A percentile compares a stretch with the other conserved stretches of the same genome.
Conservation (phyloP, 1,284 basidiomycete genomes). For the Sphaerobolus stellatus region DNA sequence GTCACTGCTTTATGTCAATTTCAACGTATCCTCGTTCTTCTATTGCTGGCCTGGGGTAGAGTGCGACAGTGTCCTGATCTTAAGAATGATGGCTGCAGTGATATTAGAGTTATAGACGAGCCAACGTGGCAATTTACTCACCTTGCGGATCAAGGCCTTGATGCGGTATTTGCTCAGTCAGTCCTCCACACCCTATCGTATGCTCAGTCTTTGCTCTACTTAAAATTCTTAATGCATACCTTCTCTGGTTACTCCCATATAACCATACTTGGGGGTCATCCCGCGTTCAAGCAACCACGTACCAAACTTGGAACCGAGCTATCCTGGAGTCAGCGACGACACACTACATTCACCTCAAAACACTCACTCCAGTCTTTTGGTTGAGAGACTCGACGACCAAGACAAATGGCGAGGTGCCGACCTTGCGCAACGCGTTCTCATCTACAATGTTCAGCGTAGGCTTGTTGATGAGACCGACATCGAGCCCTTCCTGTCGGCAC, state of each 20-base stretch:
- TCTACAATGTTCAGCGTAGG: constrained; percentile 79
- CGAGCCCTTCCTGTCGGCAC: constrained; percentile 64
- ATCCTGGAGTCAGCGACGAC: constrained; percentile 5
- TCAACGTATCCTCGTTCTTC: background rate
- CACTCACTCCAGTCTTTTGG: constrained; percentile 77
- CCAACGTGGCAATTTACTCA: constrained; percentile 34
- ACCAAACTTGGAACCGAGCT: constrained; percentile 79
- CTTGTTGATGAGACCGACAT: constrained; percentile 85
- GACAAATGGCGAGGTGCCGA: constrained; percentile 72
- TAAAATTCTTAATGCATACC: constrained; percentile 37
- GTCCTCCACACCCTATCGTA: constrained; percentile 62
- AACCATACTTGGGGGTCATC: constrained; percentile 75
- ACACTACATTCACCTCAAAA: background rate
- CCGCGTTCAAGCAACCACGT: constrained; percentile 81
- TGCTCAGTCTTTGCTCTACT: background rate
- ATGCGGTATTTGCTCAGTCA: constrained; percentile 77
- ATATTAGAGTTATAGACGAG: background rate
- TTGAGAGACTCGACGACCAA: constrained; percentile 83
- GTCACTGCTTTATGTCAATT: no score
- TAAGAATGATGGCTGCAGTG: constrained; percentile 58
- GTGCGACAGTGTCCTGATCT: constrained; percentile 56
- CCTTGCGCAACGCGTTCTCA: constrained; percentile 72
- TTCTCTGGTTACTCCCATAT: constrained; percentile 79
- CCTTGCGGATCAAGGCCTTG: constrained; percentile 74
- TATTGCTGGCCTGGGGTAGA: constrained; percentile 14